Base-by-base conservation (phyloP, 306 rosid species). In the barrel medic (Medicago truncatula) region DNA sequence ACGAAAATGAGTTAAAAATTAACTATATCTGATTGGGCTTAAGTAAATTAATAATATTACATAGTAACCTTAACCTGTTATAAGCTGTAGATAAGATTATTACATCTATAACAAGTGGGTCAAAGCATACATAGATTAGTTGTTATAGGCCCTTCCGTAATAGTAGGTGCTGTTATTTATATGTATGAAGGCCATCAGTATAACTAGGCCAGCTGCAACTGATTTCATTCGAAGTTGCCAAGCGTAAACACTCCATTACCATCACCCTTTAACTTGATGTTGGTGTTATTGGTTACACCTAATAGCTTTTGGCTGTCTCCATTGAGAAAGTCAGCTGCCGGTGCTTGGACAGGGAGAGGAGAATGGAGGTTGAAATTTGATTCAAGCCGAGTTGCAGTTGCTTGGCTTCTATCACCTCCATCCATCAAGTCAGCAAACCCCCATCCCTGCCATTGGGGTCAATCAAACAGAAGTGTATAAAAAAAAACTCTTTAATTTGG, bases 251-350 rank as follows among this genome's bases (percentile, higher is more conserved):
- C 40, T 40, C 85, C 82, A 50, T 82, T 77, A 31, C 82, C 63
- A n/a, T 82, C 82, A 3, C 85, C 85, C n/a, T 67, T 49, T 17
- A 82, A 6, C 12, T 73, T 77, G 31, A 82, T 0, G 76, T 77
- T 82, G 79, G 85, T 72, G 72, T 39, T 82, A 78, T 82, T 82
- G 47, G 61, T 77, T 9, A 82, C n/a, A 8, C 62, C 82, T 10
- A 73, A 0, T 25, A 82, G 76, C 67, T 67, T 73, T 50, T 82
- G 68, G 40, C 73, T 31, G 47, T 82, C 54, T 43, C 85, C 82
- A 60, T 72, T 82, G 53, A 82, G 68, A 31, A 82, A 3, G 12
- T 28, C 46, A 31, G 25, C 8, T 1, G 69, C 17, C 2, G 72
- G 39, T 41, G 83, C 50, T 77, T 68, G 62, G 44, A 31, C 11